These are phyloP conservation scores for Dipodascus albidus DNA, from an alignment of 805 yeast genomes.

Conservation along the genomic window DNA sequence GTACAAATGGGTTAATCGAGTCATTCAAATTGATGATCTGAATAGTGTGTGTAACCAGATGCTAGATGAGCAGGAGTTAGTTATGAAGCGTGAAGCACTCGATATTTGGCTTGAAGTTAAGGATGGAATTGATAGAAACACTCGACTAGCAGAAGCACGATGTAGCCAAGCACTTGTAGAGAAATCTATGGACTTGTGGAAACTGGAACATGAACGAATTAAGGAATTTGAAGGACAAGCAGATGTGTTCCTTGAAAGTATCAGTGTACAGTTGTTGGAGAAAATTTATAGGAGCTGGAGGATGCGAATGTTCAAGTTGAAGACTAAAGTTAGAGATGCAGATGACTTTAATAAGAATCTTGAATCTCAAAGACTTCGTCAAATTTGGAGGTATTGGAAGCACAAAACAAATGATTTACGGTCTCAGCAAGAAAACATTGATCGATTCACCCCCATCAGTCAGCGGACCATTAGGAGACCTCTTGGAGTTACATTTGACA, in stretches of 20 bases:
- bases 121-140: not conserved
- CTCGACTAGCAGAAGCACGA: not conserved
- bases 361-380: conserved; percentile 8
- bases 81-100: not conserved
- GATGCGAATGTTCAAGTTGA: conserved; percentile 10
- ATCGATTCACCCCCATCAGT: not conserved
- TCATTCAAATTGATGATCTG: not conserved
- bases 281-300: conserved; percentile 14
- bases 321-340: conserved; percentile 13
- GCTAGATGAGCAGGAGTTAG: not conserved
- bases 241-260: conserved; percentile 6
- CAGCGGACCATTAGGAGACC: not conserved
- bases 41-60: not conserved
- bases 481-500: not conserved
- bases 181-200: conserved; percentile 7
- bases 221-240: conserved; percentile 8
- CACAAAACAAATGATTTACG: not conserved
- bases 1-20: not conserved
- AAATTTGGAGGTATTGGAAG: conserved; percentile 14
- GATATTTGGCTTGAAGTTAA: not conserved
- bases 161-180: not conserved
- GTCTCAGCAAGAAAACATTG: not conserved
- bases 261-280: conserved; percentile 6
- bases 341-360: conserved; percentile 10
- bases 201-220: not conserved